phyloP scores from a whole-genome alignment of 495 filamentous ascomycete genomes.

The Penicillium riverlandense region DNA sequence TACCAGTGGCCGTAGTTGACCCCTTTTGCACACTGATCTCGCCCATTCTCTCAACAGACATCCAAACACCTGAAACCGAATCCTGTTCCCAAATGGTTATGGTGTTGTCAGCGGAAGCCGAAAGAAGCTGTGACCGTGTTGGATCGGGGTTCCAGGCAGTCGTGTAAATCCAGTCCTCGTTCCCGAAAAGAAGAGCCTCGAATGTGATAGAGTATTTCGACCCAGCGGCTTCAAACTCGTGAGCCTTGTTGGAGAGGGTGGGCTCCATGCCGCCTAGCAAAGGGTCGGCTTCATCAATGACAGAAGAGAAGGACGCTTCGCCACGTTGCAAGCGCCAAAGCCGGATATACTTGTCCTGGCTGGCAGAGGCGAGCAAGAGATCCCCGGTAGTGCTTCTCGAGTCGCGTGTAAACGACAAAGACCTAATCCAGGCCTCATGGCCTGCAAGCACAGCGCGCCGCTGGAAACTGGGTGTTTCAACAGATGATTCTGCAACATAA shows the following conservation, averaged over 20 bases:
- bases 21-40: conserved; percentile 93
- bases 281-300: conserved; percentile 40
- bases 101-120: conserved; percentile 92
- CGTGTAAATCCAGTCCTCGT: conserved; percentile 97
- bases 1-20: conserved; percentile 90
- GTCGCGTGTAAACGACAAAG: conserved; percentile 68
- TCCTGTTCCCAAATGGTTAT: conserved; percentile 89
- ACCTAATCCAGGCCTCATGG: conserved; percentile 93
- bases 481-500: conserved; percentile 48
- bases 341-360: conserved; percentile 95
- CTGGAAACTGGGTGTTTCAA: conserved; percentile 45
- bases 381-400: conserved; percentile 49
- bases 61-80: conserved; percentile 76
- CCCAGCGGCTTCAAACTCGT: conserved; percentile 53
- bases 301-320: conserved; percentile 27
- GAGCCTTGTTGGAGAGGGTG: conserved; percentile 77
- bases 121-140: conserved; percentile 64
- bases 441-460: conserved; percentile 73
- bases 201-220: conserved; percentile 76
- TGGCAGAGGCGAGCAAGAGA: conserved; percentile 82
- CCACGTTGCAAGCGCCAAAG: conserved; percentile 82
- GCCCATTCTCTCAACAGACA: conserved; percentile 74
- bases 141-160: conserved; percentile 60
- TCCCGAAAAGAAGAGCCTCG: conserved; percentile 88
- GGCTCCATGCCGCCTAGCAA: conserved; percentile 54